phyloP scores from a whole-genome alignment of 1,284 basidiomycete genomes.

The Ustilago trichophora region DNA sequence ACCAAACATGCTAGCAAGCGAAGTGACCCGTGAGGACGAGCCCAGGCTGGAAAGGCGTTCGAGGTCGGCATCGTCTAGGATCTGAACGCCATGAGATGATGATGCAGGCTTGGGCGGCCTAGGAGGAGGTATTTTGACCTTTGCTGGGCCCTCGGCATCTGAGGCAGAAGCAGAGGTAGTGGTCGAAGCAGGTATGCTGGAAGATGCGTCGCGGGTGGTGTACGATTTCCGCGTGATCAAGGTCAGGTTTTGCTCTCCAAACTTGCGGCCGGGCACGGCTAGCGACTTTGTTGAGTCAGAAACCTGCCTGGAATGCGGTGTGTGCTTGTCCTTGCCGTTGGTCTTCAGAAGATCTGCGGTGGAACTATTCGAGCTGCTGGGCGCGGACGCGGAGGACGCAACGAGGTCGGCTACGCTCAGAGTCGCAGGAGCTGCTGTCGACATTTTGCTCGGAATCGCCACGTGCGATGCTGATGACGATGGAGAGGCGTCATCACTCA shows the following conservation, averaged over 20 bases:
- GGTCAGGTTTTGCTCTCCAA: constrained; percentile 16
- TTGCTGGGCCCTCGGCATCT: constrained; percentile 21
- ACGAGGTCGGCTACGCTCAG: constrained; percentile 20
- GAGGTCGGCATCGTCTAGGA: constrained; percentile 39
- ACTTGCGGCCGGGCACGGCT: constrained; percentile 14
- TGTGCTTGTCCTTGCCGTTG: constrained; percentile 11
- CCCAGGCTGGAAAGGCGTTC: constrained; percentile 23
- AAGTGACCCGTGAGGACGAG: constrained; percentile 26
- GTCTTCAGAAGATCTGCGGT: constrained; percentile 11
- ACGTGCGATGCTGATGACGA: neutral
- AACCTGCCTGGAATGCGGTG: constrained; percentile 4
- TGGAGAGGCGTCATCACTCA: constrained; percentile 2
- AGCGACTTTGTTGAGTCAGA: constrained; percentile 6
- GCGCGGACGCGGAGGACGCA: constrained; percentile 2
- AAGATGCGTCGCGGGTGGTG: neutral
- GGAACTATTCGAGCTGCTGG: constrained; percentile 20
- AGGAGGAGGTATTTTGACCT: constrained; percentile 24
- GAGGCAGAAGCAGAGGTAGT: constrained; percentile 33
- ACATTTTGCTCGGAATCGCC: neutral
- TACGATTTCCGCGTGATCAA: constrained; percentile 12
- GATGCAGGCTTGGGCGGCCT: constrained; percentile 31
- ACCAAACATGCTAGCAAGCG: constrained; percentile 33
- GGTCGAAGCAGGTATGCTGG: constrained; percentile 15
- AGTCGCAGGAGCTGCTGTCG: constrained; percentile 4
- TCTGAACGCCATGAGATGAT: constrained; percentile 24